phyloP scores from a whole-genome alignment of 1,284 basidiomycete genomes.

The Hemileia vastatrix region DNA sequence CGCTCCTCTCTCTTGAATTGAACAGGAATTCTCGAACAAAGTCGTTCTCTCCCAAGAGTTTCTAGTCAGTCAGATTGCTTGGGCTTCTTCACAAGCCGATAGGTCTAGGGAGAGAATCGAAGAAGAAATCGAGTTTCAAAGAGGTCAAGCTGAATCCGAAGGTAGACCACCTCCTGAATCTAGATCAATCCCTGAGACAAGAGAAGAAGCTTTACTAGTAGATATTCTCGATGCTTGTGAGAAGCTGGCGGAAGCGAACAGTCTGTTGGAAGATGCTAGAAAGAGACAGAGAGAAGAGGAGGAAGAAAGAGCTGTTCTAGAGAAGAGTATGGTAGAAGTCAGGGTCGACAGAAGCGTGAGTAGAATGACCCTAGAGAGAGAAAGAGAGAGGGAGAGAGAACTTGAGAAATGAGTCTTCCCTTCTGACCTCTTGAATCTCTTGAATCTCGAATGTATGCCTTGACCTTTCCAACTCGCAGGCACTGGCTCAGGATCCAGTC shows the following conservation, averaged over 20 bases:
- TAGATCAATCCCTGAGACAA: conserved; percentile 17
- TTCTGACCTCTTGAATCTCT: neutral
- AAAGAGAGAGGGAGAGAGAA: no score
- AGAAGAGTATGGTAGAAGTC: conserved; percentile 30
- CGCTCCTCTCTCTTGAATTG: no score
- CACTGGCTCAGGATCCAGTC: conserved; percentile 24
- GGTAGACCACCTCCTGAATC: neutral
- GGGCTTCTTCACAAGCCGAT: conserved; percentile 33
- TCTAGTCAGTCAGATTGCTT: conserved; percentile 30
- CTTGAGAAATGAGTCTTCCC: no score
- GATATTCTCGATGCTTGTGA: conserved; percentile 34
- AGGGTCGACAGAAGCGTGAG: conserved; percentile 27
- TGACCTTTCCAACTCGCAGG: neutral
- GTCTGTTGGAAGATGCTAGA: conserved; percentile 28
- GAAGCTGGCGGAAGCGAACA: conserved; percentile 24
- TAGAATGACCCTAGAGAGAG: no score
- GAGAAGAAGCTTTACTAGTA: conserved; percentile 30
- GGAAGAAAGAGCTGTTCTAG: conserved; percentile 29
- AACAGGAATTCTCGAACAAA: conserved; percentile 30
- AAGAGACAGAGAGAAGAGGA: conserved; percentile 27
- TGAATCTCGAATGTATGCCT: no score
- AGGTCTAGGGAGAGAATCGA: conserved; percentile 7
- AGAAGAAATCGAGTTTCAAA: neutral
- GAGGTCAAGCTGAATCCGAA: conserved; percentile 3
- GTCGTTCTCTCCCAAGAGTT: conserved; percentile 27